Evolutionary conservation across 371 early-diverging fungal species (phyloP).

Genomic region (Actinomucor elegans): DNA sequence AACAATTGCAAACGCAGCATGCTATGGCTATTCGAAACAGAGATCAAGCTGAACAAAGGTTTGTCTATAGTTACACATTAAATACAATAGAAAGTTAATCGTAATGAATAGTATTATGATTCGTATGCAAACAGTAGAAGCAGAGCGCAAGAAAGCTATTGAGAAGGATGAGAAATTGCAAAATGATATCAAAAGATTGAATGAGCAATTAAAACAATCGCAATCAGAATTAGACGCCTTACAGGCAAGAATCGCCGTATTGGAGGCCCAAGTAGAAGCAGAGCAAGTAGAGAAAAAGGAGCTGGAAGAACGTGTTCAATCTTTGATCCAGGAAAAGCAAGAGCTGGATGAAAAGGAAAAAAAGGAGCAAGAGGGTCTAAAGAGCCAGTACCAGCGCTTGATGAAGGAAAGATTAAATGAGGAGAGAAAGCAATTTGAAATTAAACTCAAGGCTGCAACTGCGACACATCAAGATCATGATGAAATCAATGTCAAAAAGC

Average conservation of each 20-base stretch:
- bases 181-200: constrained; percentile 3
- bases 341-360: constrained; percentile 35
- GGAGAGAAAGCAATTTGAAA: constrained; percentile 38
- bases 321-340: constrained; percentile 28
- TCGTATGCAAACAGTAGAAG: constrained; percentile 50
- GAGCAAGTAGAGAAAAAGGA: constrained; percentile 22
- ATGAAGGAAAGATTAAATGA: constrained; percentile 42
- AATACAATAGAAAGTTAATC: no score
- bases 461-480: constrained; percentile 1
- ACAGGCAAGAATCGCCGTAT: constrained; percentile 21
- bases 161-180: constrained; percentile 21
- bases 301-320: constrained; percentile 28
- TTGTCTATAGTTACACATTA: background rate
- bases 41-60: constrained; percentile 68
- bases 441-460: constrained; percentile 20
- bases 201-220: constrained; percentile 15
- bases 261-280: constrained; percentile 23
- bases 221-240: constrained; percentile 28
- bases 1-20: constrained; percentile 68
- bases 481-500: background rate
- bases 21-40: constrained; percentile 54
- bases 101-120: constrained; percentile 39
- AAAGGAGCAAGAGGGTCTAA: constrained; percentile 35
- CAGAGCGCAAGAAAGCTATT: constrained; percentile 29
- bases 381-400: constrained; percentile 44